phyloP scores from a whole-genome alignment of 495 filamentous ascomycete genomes.

The Neurospora sp. region DNA sequence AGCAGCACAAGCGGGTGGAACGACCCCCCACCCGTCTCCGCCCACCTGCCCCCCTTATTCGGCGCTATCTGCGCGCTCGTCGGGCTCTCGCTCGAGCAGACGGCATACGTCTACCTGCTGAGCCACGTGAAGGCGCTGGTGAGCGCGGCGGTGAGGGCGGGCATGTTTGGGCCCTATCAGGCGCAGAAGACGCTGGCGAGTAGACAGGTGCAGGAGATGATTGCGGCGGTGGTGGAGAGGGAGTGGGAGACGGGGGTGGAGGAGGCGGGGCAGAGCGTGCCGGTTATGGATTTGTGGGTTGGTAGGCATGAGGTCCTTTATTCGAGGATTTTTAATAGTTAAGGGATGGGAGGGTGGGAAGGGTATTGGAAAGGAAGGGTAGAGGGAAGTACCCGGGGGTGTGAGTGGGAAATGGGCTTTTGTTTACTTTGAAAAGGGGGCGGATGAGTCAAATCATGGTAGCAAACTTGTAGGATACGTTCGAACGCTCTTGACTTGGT shows the following conservation, averaged over 20 bases:
- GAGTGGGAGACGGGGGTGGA: conserved; percentile 52
- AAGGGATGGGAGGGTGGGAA: not conserved
- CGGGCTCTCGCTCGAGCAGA: conserved; percentile 49
- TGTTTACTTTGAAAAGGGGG: not conserved
- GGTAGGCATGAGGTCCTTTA: conserved; percentile 93
- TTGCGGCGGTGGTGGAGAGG: conserved; percentile 50
- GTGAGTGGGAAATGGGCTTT: not conserved
- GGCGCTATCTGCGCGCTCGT: conserved; percentile 58
- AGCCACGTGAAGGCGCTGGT: conserved; percentile 82
- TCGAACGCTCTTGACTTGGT: not conserved
- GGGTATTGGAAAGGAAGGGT: not conserved
- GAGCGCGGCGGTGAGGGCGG: conserved; percentile 79
- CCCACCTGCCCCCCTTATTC: conserved; percentile 75
- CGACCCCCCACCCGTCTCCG: conserved; percentile 33
- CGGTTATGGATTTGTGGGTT: conserved; percentile 85
- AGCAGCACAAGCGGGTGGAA: not conserved
- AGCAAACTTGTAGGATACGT: not conserved
- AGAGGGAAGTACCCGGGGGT: no score
- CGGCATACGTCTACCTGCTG: conserved; percentile 78
- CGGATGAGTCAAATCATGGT: not conserved
- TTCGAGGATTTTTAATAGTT: conserved; percentile 87
- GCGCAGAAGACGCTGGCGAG: conserved; percentile 72
- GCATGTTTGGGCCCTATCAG: conserved; percentile 87
- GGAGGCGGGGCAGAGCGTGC: conserved; percentile 77
- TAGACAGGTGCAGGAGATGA: conserved; percentile 46